Percentiles rank a stretch among this genome's conserved stretches.
phyloP scores from a whole-genome alignment of 768 basidiomycete genomes.

The Paxillus involutus region DNA sequence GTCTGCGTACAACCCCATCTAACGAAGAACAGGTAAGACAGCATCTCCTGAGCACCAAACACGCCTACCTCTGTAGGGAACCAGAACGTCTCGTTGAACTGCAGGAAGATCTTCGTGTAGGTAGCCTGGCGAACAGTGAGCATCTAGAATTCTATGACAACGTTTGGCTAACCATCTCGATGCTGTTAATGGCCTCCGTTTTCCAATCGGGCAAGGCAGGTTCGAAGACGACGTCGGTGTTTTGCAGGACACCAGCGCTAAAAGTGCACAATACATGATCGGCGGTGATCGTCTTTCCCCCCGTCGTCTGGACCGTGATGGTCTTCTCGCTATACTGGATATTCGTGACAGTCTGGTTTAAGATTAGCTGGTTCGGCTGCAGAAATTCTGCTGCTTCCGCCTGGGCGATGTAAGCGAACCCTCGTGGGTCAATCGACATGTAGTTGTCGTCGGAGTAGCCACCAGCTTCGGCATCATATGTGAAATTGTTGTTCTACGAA shows the following conservation, averaged over 20 bases:
- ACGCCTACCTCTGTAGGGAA: conserved; percentile 41
- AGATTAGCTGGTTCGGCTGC: conserved; percentile 41
- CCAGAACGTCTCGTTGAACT: conserved; percentile 64
- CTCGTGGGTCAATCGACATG: conserved; percentile 59
- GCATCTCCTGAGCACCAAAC: neutral
- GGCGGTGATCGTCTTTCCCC: conserved; percentile 44
- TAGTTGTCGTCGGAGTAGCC: conserved; percentile 58
- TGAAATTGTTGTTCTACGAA: conserved; percentile 60
- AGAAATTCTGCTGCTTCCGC: conserved; percentile 59
- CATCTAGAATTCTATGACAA: neutral
- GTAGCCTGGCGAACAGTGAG: conserved; percentile 37
- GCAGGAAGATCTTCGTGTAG: conserved; percentile 69
- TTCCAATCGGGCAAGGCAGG: conserved; percentile 62
- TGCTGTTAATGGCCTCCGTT: conserved; percentile 60
- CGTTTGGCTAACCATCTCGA: conserved; percentile 49
- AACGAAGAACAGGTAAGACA: neutral
- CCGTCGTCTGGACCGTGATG: conserved; percentile 46
- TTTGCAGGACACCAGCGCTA: conserved; percentile 68
- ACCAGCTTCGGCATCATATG: conserved; percentile 47
- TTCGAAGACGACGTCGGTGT: conserved; percentile 55
- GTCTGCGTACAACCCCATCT: conserved; percentile 55
- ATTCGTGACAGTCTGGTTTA: conserved; percentile 50
- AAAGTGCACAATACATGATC: conserved; percentile 68
- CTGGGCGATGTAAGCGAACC: conserved; percentile 57
- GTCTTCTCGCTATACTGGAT: conserved; percentile 46